Conservation (phyloP, 805 yeast genomes). For the Myxozyma mucilagina region DNA sequence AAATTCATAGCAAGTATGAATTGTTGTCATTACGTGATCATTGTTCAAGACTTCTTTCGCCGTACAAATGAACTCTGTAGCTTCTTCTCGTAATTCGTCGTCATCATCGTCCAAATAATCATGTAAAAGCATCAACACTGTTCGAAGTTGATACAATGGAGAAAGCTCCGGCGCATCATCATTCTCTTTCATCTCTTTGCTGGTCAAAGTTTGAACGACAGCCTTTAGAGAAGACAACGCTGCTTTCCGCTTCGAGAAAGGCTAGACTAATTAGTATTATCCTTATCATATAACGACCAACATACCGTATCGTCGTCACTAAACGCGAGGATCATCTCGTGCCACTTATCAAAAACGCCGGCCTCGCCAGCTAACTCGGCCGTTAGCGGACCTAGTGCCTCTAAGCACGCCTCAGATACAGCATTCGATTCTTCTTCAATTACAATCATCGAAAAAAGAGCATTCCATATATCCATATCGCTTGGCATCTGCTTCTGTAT, state of each 20-base stretch:
- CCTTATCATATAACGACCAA: background rate
- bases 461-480: constrained; percentile 28
- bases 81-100: constrained; percentile 52
- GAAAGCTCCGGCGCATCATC: constrained; percentile 9
- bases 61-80: constrained; percentile 47
- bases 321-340: constrained; percentile 37
- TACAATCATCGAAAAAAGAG: constrained; percentile 40
- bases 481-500: constrained; percentile 6
- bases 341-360: constrained; percentile 36
- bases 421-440: constrained; percentile 45
- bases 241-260: constrained; percentile 46
- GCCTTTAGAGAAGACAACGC: constrained; percentile 44
- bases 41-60: background rate
- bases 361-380: constrained; percentile 32
- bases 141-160: constrained; percentile 7
- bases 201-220: background rate
- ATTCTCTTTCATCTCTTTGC: background rate
- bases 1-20: background rate
- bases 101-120: constrained; percentile 65
- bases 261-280: background rate
- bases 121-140: constrained; percentile 33
- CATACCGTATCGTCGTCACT: constrained; percentile 44
- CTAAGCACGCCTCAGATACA: constrained; percentile 51
- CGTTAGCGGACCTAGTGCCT: constrained; percentile 52
- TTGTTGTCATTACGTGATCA: background rate